These are phyloP conservation scores for Cyberlindnera mrakii DNA, from an alignment of 805 yeast species.

Conservation along the genomic window DNA sequence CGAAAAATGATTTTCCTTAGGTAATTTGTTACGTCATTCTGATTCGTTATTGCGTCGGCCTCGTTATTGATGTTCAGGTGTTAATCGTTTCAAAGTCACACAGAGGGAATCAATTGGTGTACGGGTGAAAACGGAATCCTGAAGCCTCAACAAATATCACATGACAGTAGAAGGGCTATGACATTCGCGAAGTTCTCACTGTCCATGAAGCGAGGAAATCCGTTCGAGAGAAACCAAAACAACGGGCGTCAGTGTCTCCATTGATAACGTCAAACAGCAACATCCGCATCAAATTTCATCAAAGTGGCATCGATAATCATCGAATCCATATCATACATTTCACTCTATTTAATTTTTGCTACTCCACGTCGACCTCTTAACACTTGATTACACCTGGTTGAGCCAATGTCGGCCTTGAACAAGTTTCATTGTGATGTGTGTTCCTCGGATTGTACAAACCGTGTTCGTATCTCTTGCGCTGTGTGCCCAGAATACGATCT, in stretches of 20 bases:
- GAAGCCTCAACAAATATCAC: too few species aligned
- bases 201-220: not conserved
- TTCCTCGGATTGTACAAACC: constrained; percentile 89
- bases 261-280: not conserved
- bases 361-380: too few species aligned
- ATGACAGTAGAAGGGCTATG: too few species aligned
- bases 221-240: not conserved
- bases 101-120: not conserved
- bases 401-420: constrained; percentile 26
- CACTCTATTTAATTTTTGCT: too few species aligned
- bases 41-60: not conserved
- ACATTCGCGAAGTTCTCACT: not conserved
- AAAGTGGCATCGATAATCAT: not conserved
- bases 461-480: constrained; percentile 89
- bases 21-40: not conserved
- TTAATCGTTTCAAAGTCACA: too few species aligned
- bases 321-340: not conserved
- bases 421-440: constrained; percentile 92
- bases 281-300: not conserved
- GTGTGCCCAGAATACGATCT: constrained; percentile 89
- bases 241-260: constrained; percentile 1
- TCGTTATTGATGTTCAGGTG: too few species aligned
- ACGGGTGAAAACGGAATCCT: not conserved
- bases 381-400: too few species aligned
- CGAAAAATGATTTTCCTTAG: not conserved